Conservation (phyloP, 257 asterid species). For the Euphrasia confusa region DNA sequence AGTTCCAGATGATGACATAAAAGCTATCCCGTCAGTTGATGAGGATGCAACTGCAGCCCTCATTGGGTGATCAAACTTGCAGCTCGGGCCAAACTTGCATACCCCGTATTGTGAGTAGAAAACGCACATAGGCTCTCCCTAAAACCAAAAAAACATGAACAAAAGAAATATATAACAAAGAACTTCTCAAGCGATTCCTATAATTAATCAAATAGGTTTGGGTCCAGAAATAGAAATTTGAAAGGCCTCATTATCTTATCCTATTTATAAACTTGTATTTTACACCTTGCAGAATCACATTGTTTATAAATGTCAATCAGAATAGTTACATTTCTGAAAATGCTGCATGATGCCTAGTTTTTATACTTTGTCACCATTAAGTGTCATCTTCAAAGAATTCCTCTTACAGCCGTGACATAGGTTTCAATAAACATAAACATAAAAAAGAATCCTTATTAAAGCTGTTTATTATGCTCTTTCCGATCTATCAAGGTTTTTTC, state of each 20-base stretch:
- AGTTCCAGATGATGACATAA: slow-evolving; percentile 53
- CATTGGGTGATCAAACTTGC: slow-evolving; percentile 90
- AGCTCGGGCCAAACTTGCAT: slow-evolving; percentile 86
- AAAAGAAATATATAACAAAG: slow-evolving; percentile 14
- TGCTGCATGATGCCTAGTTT: background rate
- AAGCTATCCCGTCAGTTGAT: slow-evolving; percentile 39
- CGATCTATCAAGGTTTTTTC: too few relatives aligned
- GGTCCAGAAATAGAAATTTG: slow-evolving; percentile 1
- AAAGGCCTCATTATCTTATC: background rate
- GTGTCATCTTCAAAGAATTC: too few relatives aligned
- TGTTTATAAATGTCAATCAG: background rate
- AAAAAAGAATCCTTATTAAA: too few relatives aligned
- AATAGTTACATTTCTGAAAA: slow-evolving; percentile 1
- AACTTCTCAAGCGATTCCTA: slow-evolving; percentile 6
- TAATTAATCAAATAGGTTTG: background rate
- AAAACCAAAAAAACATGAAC: slow-evolving; percentile 28
- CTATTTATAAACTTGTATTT: background rate
- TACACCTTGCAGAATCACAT: slow-evolving; percentile 6
- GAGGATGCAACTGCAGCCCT: slow-evolving; percentile 45
- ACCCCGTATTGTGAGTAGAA: slow-evolving; percentile 78
- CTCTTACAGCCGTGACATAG: too few relatives aligned
- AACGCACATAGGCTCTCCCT: slow-evolving; percentile 71
- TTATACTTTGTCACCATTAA: too few relatives aligned
- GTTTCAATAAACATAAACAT: too few relatives aligned
- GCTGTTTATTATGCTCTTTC: too few relatives aligned